phyloP scores from a whole-genome alignment of 345 rosid genomes.

The Aquilaria malaccensis region DNA sequence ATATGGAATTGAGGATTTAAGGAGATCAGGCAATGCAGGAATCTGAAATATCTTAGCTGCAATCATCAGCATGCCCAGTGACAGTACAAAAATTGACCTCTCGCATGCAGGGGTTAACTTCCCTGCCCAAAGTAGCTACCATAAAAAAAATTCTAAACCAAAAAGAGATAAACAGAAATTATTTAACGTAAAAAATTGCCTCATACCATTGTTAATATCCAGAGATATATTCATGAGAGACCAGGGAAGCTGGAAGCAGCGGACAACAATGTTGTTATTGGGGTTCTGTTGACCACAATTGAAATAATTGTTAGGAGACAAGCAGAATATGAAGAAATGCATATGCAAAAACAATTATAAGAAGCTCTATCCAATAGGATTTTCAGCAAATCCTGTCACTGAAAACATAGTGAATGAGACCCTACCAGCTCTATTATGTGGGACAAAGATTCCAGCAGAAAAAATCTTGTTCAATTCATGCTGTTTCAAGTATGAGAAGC shows the following conservation, averaged over 20 bases:
- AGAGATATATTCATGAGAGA: conserved; percentile 55
- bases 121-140: conserved; percentile 30
- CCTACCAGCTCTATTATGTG: too few species aligned
- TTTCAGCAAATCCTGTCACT: too few species aligned
- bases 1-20: conserved; percentile 41
- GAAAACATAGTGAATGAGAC: too few species aligned
- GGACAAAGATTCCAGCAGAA: too few species aligned
- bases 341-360: too few species aligned
- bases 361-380: too few species aligned
- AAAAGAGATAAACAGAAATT: conserved; percentile 3
- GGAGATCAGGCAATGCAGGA: conserved; percentile 41
- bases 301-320: conserved; percentile 4
- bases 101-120: conserved; percentile 46
- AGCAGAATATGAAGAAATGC: background rate
- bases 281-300: conserved; percentile 46
- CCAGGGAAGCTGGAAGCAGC: conserved; percentile 81
- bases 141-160: conserved; percentile 3
- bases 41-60: conserved; percentile 67
- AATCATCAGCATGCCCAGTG: conserved; percentile 72
- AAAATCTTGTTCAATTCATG: too few species aligned
- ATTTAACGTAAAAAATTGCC: conserved; percentile 11
- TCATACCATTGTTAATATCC: conserved; percentile 55
- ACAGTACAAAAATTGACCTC: conserved; percentile 53
- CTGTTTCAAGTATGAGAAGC: too few species aligned
- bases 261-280: conserved; percentile 45